phyloP scores from a whole-genome alignment of 345 rosid species.

The Boechera divaricarpa region DNA sequence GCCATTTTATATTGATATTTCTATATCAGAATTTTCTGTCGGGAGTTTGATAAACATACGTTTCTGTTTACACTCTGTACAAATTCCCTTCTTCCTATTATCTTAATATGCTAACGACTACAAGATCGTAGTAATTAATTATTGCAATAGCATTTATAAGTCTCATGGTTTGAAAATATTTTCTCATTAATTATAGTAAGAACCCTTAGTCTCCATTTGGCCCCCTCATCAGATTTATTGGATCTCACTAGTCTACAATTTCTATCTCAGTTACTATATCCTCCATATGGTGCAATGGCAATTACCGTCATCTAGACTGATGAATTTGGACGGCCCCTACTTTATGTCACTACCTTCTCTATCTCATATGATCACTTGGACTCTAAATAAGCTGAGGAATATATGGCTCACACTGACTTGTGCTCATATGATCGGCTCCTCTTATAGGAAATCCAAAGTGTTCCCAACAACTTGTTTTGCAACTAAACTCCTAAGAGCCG shows the following conservation, averaged over 20 bases:
- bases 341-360: neutral
- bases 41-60: conserved; percentile 17
- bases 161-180: conserved; percentile 6
- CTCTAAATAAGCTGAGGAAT: neutral
- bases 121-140: neutral
- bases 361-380: neutral
- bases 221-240: too few relatives aligned
- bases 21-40: neutral
- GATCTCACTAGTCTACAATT: too few relatives aligned
- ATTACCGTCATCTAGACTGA: neutral
- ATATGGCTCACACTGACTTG: neutral
- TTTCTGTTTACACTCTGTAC: conserved; percentile 20
- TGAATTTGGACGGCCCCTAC: neutral
- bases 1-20: conserved; percentile 7
- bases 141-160: neutral
- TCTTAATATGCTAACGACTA: neutral
- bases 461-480: neutral
- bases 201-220: too few relatives aligned
- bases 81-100: neutral
- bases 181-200: neutral
- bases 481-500: neutral
- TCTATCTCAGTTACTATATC: neutral
- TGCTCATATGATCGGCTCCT: neutral
- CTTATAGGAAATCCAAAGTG: neutral
- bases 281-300: neutral